Evolutionary conservation across 2,329 filamentous ascomycete genomes (phyloP).

Genomic region (Pseudogymnoascus pannorum): DNA sequence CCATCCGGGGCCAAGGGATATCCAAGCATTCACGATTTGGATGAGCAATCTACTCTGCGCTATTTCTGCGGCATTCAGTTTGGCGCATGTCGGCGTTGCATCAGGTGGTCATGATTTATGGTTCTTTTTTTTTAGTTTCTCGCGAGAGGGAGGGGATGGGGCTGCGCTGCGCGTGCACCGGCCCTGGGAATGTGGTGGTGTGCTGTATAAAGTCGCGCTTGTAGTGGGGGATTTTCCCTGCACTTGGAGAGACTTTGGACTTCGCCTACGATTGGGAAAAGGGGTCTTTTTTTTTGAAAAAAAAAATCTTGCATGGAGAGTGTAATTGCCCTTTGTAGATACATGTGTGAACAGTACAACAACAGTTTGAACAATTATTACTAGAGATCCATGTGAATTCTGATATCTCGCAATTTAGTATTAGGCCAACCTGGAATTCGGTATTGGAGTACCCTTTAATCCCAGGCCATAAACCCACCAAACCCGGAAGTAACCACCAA

Average conservation of each 20-base stretch:
- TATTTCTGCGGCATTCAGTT: slow-evolving; percentile 20
- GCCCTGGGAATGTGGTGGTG: background rate
- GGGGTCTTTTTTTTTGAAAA: background rate
- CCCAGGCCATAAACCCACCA: no score
- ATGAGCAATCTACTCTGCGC: slow-evolving; percentile 39
- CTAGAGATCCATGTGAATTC: background rate
- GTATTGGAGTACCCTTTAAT: background rate
- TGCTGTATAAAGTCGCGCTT: background rate
- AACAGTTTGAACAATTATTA: background rate
- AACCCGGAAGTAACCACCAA: no score
- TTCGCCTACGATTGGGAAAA: background rate
- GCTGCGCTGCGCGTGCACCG: background rate
- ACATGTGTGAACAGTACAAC: background rate
- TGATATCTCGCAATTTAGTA: background rate
- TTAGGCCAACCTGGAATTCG: background rate
- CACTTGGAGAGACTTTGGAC: background rate
- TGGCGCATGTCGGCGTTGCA: slow-evolving; percentile 24
- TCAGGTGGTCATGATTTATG: slow-evolving; percentile 17
- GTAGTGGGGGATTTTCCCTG: background rate
- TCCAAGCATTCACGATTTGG: slow-evolving; percentile 40
- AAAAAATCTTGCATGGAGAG: background rate
- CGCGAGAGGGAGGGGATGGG: background rate
- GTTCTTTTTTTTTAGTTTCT: background rate
- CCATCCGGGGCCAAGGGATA: slow-evolving; percentile 33
- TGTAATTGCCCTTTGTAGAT: slow-evolving; percentile 5